Evolutionary conservation across 805 yeast species (phyloP).

Genomic region (Saccharomycopsis fibuligera): DNA sequence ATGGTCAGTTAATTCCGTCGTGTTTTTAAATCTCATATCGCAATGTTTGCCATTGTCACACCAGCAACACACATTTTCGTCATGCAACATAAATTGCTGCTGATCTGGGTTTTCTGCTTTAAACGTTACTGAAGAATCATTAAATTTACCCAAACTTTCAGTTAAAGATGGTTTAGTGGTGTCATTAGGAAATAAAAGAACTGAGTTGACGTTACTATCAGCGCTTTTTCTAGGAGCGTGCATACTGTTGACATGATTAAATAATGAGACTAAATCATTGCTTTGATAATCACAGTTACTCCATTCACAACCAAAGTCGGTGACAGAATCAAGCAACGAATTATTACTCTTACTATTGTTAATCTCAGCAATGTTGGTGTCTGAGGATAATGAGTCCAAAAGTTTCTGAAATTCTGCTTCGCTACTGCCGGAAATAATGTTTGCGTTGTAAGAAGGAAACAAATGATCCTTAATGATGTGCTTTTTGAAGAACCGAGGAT

Average conservation of each 20-base stretch:
- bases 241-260: conserved; percentile 49
- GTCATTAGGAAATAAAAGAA: too few relatives aligned
- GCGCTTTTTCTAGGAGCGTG: conserved; percentile 26
- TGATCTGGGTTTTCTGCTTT: not conserved
- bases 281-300: conserved; percentile 56
- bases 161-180: not conserved
- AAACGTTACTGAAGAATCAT: not conserved
- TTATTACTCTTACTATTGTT: too few relatives aligned
- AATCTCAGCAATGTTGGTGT: too few relatives aligned
- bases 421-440: conserved; percentile 1
- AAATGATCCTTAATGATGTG: conserved; percentile 50
- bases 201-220: not conserved
- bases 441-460: conserved; percentile 24
- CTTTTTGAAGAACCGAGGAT: conserved; percentile 37
- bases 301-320: conserved; percentile 61
- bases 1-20: conserved; percentile 67
- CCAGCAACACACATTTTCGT: not conserved
- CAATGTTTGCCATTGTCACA: not conserved
- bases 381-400: not conserved
- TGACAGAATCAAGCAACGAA: not conserved
- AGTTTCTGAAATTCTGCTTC: not conserved
- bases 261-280: conserved; percentile 43
- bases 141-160: not conserved
- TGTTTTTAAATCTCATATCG: conserved; percentile 37
- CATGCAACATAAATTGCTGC: not conserved